A percentile compares a stretch with the other conserved stretches of the same genome.
Conservation (phyloP, 2,329 filamentous ascomycete genomes). For the Trichoderma aggressivum region DNA sequence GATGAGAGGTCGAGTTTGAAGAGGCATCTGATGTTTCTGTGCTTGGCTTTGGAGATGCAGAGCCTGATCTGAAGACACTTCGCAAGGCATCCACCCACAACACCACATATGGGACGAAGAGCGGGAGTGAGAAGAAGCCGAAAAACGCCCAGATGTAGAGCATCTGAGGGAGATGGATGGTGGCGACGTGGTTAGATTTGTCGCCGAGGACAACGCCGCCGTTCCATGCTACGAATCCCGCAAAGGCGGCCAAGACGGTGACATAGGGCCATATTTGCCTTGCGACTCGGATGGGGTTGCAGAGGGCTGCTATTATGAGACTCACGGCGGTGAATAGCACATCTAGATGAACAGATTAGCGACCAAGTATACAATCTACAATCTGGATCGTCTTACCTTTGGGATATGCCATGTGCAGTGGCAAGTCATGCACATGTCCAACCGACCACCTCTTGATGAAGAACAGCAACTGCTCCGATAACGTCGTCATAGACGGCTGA, state of each 20-base stretch:
- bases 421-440: constrained; percentile 55
- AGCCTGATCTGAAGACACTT: background rate
- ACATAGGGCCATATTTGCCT: constrained; percentile 57
- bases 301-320: constrained; percentile 55
- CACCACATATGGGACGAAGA: constrained; percentile 57
- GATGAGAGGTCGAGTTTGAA: background rate
- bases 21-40: background rate
- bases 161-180: constrained; percentile 85
- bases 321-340: constrained; percentile 59
- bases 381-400: constrained; percentile 46
- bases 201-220: constrained; percentile 93
- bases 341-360: constrained; percentile 39
- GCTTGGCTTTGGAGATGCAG: background rate
- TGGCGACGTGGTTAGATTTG: constrained; percentile 89
- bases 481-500: constrained; percentile 31
- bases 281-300: constrained; percentile 46
- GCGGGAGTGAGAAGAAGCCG: constrained; percentile 81
- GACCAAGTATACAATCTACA: background rate
- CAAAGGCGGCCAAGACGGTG: constrained; percentile 64
- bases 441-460: constrained; percentile 43
- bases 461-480: constrained; percentile 36
- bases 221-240: constrained; percentile 77
- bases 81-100: constrained; percentile 27
- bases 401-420: constrained; percentile 44
- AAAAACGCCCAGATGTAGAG: constrained; percentile 93